Conservation (phyloP, 2,329 filamentous ascomycete genomes). For the Neospermospora avenae region DNA sequence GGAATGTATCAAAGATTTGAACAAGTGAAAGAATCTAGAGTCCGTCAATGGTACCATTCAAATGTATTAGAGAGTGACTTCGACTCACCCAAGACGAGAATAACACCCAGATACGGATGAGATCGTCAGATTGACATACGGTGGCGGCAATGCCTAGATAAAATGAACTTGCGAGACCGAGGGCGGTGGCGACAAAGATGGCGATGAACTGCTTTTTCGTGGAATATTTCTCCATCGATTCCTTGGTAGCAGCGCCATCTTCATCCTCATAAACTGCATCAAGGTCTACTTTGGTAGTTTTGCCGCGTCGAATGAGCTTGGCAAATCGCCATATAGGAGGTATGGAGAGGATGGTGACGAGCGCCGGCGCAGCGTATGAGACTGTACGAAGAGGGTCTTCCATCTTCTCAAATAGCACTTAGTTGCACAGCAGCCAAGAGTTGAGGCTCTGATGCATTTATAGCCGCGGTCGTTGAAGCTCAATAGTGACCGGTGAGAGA, state of each 20-base stretch:
- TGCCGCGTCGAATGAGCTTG: constrained; percentile 16
- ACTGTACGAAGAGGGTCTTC: background rate
- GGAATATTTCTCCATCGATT: constrained; percentile 59
- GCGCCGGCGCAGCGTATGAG: background rate
- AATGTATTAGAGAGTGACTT: too few relatives aligned
- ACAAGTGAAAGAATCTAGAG: constrained; percentile 11
- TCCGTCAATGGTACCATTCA: background rate
- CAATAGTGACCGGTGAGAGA: background rate
- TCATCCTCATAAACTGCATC: constrained; percentile 55
- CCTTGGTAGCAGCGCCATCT: constrained; percentile 64
- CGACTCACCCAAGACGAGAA: constrained; percentile 59
- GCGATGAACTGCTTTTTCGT: constrained; percentile 51
- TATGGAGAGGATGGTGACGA: constrained; percentile 17
- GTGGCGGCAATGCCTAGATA: constrained; percentile 52
- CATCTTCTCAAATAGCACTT: background rate
- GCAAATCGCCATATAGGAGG: constrained; percentile 24
- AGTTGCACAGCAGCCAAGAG: background rate
- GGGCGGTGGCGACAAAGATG: constrained; percentile 48
- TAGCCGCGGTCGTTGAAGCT: background rate
- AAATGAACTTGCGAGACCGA: constrained; percentile 53
- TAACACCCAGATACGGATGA: constrained; percentile 55
- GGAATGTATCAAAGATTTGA: constrained; percentile 15
- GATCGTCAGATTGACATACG: constrained; percentile 28
- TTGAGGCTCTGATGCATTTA: background rate
- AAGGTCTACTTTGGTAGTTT: constrained; percentile 7